These are phyloP conservation scores for Beauveria pseudobassiana DNA, from an alignment of 2,329 filamentous ascomycete species.

Conservation along the genomic window DNA sequence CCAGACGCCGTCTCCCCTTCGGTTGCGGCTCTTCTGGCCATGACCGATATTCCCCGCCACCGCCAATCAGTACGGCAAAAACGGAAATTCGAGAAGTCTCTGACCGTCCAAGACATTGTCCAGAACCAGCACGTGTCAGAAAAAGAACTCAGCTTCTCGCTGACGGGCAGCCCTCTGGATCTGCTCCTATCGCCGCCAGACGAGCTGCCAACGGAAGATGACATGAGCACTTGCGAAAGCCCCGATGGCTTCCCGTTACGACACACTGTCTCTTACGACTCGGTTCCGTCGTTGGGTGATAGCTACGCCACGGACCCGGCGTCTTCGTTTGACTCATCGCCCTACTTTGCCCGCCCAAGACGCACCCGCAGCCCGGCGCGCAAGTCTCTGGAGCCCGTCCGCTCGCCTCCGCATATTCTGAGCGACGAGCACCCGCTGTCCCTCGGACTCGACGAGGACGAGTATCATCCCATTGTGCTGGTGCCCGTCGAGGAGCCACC, in stretches of 20 bases:
- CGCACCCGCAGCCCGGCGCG: slow-evolving; percentile 34
- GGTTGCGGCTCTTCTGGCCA: slow-evolving; percentile 52
- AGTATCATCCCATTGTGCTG: slow-evolving; percentile 45
- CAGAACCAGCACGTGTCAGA: slow-evolving; percentile 47
- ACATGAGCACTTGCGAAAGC: slow-evolving; percentile 42
- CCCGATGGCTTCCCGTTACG: slow-evolving; percentile 43
- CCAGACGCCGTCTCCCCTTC: slow-evolving; percentile 51
- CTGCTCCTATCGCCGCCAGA: slow-evolving; percentile 53
- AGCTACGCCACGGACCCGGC: slow-evolving; percentile 44
- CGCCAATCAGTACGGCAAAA: slow-evolving; percentile 30
- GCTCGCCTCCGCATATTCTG: slow-evolving; percentile 44
- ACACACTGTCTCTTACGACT: slow-evolving; percentile 52
- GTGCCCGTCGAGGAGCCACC: slow-evolving; percentile 22
- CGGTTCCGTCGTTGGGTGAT: slow-evolving; percentile 51
- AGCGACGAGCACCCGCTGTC: slow-evolving; percentile 45
- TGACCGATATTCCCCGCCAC: slow-evolving; percentile 51
- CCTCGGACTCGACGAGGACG: slow-evolving; percentile 25
- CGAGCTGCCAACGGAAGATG: slow-evolving; percentile 43
- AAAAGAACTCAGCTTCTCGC: slow-evolving; percentile 49
- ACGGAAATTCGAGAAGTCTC: slow-evolving; percentile 15
- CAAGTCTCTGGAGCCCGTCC: slow-evolving; percentile 45
- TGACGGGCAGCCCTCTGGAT: slow-evolving; percentile 49
- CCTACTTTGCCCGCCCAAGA: slow-evolving; percentile 27
- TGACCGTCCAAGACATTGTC: slow-evolving; percentile 51
- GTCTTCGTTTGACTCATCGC: slow-evolving; percentile 43